These are phyloP conservation scores for Leccinum disarticulatum DNA, from an alignment of 768 basidiomycete genomes.

Conservation along the genomic window DNA sequence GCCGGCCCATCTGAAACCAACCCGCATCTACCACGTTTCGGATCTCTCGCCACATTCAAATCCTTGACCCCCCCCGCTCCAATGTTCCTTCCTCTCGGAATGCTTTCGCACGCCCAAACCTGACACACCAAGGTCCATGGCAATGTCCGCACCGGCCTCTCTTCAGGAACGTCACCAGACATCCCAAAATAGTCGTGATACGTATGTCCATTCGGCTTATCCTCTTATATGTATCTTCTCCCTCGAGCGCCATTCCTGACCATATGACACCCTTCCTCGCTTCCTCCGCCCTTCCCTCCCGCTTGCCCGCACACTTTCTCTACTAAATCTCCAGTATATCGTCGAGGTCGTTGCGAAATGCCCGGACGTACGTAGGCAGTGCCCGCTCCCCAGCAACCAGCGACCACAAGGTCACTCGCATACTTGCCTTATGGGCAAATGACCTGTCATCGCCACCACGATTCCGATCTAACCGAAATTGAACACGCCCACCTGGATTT, in stretches of 20 bases:
- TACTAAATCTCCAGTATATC: background rate
- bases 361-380: background rate
- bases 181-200: conserved; percentile 21
- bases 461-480: conserved; percentile 34
- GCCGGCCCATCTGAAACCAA: conserved; percentile 14
- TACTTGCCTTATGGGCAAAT: conserved; percentile 11
- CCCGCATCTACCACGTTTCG: conserved; percentile 14
- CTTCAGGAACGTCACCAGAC: conserved; percentile 16
- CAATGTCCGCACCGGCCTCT: conserved; percentile 14
- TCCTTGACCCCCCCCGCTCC: background rate
- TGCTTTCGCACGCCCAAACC: conserved; percentile 13
- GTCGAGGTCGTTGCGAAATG: background rate
- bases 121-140: conserved; percentile 13
- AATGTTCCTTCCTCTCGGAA: background rate
- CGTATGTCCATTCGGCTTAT: conserved; percentile 12
- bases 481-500: conserved; percentile 16
- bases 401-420: conserved; percentile 7
- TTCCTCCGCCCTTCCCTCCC: background rate
- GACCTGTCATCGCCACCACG: conserved; percentile 22
- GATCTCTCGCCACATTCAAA: conserved; percentile 16
- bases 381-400: background rate
- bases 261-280: background rate
- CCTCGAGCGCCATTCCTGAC: background rate
- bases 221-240: conserved; percentile 12
- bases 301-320: background rate